Conservation (phyloP, 768 basidiomycete species). For the Paxillus involutus region DNA sequence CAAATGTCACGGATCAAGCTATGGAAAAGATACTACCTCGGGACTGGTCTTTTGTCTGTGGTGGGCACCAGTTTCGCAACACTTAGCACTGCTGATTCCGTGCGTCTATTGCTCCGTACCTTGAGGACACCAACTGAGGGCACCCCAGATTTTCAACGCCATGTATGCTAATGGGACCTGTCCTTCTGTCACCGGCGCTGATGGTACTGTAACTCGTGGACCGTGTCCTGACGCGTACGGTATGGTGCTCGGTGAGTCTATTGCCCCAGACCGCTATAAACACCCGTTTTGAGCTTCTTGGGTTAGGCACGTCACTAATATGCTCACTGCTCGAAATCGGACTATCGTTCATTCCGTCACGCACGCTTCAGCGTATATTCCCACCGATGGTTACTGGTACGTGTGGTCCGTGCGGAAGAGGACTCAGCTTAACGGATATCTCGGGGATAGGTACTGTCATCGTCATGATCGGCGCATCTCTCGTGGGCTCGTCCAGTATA, state of each 20-base stretch:
- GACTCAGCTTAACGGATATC: background rate
- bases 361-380: conserved; percentile 63
- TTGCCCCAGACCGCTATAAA: background rate
- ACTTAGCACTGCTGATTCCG: conserved; percentile 68
- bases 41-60: conserved; percentile 79
- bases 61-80: conserved; percentile 84
- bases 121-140: background rate
- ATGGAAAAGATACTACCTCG: conserved; percentile 63
- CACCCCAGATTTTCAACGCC: conserved; percentile 61
- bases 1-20: conserved; percentile 75
- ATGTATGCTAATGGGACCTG: conserved; percentile 84
- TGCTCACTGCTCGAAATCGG: conserved; percentile 82
- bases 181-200: conserved; percentile 50
- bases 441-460: conserved; percentile 62
- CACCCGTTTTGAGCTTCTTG: background rate
- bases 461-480: conserved; percentile 75
- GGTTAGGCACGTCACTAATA: conserved; percentile 67
- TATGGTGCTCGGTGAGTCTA: conserved; percentile 59
- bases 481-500: conserved; percentile 73
- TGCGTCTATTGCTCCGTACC: conserved; percentile 28
- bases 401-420: background rate
- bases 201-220: conserved; percentile 58
- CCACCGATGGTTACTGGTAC: conserved; percentile 78
- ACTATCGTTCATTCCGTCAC: conserved; percentile 71
- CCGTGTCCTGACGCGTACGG: conserved; percentile 83